phyloP scores from a whole-genome alignment of 2,329 filamentous ascomycete genomes.

The Hypocrella siamensis region DNA sequence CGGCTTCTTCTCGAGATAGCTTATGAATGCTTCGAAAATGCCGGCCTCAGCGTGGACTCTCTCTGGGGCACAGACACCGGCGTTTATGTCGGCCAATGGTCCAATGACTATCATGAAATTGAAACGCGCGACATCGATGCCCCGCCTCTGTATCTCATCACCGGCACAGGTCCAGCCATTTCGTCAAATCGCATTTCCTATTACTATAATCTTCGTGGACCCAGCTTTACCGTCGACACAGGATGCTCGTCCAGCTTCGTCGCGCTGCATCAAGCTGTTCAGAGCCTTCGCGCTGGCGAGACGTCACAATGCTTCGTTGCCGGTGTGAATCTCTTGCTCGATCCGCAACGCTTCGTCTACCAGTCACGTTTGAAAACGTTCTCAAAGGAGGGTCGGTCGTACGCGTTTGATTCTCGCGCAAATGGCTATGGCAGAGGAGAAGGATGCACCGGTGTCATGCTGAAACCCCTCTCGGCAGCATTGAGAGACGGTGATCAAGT shows the following conservation, averaged over 20 bases:
- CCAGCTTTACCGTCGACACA: neutral
- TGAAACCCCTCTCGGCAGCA: slow-evolving; percentile 26
- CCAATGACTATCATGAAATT: neutral
- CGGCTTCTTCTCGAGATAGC: slow-evolving; percentile 29
- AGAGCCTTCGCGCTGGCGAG: neutral
- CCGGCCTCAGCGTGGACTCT: slow-evolving; percentile 25
- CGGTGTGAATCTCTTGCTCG: slow-evolving; percentile 11
- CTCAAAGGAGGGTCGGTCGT: slow-evolving; percentile 12
- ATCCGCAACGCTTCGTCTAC: slow-evolving; percentile 10
- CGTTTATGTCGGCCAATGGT: slow-evolving; percentile 14
- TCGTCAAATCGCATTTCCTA: neutral
- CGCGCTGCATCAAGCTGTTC: neutral
- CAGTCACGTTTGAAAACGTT: slow-evolving; percentile 8
- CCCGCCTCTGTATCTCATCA: neutral
- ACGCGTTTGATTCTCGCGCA: slow-evolving; percentile 23
- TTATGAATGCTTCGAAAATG: slow-evolving; percentile 32
- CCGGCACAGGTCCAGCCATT: neutral
- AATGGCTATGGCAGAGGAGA: slow-evolving; percentile 34
- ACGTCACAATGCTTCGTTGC: slow-evolving; percentile 10
- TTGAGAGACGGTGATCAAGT: slow-evolving; percentile 21
- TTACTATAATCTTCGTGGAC: neutral
- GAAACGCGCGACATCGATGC: neutral
- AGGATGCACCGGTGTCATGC: slow-evolving; percentile 22
- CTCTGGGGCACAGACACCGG: slow-evolving; percentile 26
- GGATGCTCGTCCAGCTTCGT: neutral